These are phyloP conservation scores for Curvularia spicifera DNA, from an alignment of 2,329 filamentous ascomycete genomes.

Conservation along the genomic window DNA sequence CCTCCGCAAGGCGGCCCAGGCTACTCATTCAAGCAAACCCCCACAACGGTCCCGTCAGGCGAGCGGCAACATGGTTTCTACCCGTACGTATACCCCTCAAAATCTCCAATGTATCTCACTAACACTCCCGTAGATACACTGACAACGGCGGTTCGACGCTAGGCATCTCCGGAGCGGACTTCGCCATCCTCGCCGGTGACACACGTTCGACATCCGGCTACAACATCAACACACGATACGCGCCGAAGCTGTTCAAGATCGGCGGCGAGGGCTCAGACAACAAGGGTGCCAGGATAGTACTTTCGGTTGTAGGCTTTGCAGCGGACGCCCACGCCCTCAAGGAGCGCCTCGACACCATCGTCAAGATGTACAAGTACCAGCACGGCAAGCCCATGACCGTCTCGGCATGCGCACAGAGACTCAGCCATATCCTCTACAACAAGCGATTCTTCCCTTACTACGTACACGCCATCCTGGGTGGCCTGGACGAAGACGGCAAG, in stretches of 20 bases:
- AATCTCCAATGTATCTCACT: conserved; percentile 19
- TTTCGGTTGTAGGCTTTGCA: conserved; percentile 94
- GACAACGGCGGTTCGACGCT: conserved; percentile 98
- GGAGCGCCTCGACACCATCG: conserved; percentile 89
- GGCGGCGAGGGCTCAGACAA: conserved; percentile 88
- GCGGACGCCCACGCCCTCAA: conserved; percentile 93
- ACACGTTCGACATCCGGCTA: conserved; percentile 92
- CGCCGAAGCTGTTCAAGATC: conserved; percentile 96
- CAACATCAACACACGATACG: conserved; percentile 97
- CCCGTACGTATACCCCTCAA: conserved; percentile 67
- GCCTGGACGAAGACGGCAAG: conserved; percentile 91
- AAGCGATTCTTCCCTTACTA: conserved; percentile 99
- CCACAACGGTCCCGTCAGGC: conserved; percentile 55
- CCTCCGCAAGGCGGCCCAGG: conserved; percentile 61
- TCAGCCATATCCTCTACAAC: conserved; percentile 93
- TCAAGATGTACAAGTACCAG: conserved; percentile 99
- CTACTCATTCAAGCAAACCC: conserved; percentile 66
- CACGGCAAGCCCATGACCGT: conserved; percentile 96
- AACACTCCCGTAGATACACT: conserved; percentile 71
- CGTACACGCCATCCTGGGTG: conserved; percentile 90
- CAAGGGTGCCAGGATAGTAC: conserved; percentile 81
- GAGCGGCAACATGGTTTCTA: conserved; percentile 82
- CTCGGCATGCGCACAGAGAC: conserved; percentile 89
- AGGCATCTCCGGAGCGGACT: conserved; percentile 91
- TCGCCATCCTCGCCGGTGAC: conserved; percentile 96